Evolutionary conservation across 2,329 filamentous ascomycete genomes (phyloP), one percentile per base, ranked within the genome.

Genomic region (Paraconiothyrium sp.): DNA sequence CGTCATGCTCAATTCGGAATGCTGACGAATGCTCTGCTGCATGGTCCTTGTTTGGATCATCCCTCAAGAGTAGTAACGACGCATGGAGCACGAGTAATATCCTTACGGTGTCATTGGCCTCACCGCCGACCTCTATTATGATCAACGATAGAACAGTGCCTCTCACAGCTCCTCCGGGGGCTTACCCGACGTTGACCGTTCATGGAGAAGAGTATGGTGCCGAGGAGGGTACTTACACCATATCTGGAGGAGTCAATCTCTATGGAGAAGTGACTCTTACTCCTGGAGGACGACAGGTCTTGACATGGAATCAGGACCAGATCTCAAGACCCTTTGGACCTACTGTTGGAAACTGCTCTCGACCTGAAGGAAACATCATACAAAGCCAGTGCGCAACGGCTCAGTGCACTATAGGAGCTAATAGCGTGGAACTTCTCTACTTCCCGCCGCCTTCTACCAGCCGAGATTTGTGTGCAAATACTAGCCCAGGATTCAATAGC

Each of bases 401-500:
- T 7, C 20, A 24, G 13, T 64, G 62, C 39, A 64, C 62, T 16
- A 56, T 61, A 34, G 10, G 7, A 30, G 58, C 49, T 4, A 22
- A 57, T 3, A 8, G 13, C 35, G 58, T 64, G 8, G 52, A 64
- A 24, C 32, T 64, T 5, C 16, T 64, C 20, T 61, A 54, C 41
- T 64, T 64, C 30, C 49, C 62, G 4, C 62, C 62, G 14, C 62
- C 59, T 7, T 34, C 34, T 3, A 54, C 22, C 9, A 37, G 32
- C 14, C n/a, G 62, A 24, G 59, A 64, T 44, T 20, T 64, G 14
- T 64, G 62, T 44, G 62, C 62, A 14, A 61, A 61, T 39, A 64
- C 62, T 27, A 57, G 20, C n/a, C 59, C 62, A 32, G 54, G 58
- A 4, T 63, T 20, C 56, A 54, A 63, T 22, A 60, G 57, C 13